These are phyloP conservation scores for Colletotrichum sp. DNA, from an alignment of 2,329 filamentous ascomycete species.

Conservation along the genomic window DNA sequence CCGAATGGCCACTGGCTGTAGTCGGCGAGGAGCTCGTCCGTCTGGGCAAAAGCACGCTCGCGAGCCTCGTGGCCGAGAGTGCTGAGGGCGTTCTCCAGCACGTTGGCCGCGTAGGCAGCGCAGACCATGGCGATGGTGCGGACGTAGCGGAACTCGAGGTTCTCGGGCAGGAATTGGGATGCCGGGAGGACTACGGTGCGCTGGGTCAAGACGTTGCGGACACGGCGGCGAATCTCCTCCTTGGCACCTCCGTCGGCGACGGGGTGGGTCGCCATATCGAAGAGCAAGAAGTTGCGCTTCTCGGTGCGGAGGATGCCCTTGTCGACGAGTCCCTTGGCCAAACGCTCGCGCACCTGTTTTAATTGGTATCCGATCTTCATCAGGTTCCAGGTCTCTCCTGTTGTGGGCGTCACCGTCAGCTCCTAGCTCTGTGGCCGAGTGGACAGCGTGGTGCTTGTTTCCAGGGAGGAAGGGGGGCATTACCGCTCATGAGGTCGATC, in stretches of 20 bases:
- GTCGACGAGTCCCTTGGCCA: constrained; percentile 97
- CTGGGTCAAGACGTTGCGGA: constrained; percentile 90
- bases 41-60: constrained; percentile 94
- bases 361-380: constrained; percentile 99
- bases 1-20: constrained; percentile 99
- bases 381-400: constrained; percentile 98
- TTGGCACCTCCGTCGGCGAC: constrained; percentile 96
- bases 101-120: constrained; percentile 96
- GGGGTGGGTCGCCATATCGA: constrained; percentile 99
- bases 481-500: constrained; percentile 99
- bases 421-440: not conserved
- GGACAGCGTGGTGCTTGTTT: not conserved
- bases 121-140: constrained; percentile 96
- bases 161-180: constrained; percentile 90
- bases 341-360: constrained; percentile 96
- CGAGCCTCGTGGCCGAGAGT: constrained; percentile 92
- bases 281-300: constrained; percentile 98
- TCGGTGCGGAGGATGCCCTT: constrained; percentile 98
- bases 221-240: constrained; percentile 92
- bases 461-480: constrained; percentile 30
- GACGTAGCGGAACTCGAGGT: constrained; percentile 91
- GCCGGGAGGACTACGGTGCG: constrained; percentile 89
- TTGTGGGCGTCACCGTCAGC: not conserved
- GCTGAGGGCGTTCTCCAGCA: constrained; percentile 95
- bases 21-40: constrained; percentile 92